Conservation (phyloP, 2,329 filamentous ascomycete species). For the Hypoxylon sp. region DNA sequence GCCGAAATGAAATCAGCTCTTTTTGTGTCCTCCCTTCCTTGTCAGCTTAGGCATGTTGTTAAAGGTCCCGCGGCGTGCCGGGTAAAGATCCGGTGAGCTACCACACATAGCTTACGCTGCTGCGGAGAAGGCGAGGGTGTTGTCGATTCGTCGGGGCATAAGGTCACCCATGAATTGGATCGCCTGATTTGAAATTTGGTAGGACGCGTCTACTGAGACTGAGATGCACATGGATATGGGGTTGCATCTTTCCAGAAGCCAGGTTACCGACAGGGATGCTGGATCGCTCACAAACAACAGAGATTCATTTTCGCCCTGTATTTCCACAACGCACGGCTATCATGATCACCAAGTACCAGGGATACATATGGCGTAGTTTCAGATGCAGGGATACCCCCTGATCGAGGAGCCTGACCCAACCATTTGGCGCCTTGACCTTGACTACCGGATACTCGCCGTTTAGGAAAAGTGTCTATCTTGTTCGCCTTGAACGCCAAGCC, state of each 20-base stretch:
- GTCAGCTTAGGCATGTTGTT: constrained; percentile 32
- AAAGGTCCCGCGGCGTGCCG: constrained; percentile 39
- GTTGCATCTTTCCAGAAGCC: too few relatives aligned
- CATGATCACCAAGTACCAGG: constrained; percentile 29
- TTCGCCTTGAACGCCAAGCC: constrained; percentile 35
- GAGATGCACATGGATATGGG: constrained; percentile 9
- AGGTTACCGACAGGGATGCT: constrained; percentile 28
- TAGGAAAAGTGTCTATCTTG: constrained; percentile 33
- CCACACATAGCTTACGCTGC: constrained; percentile 30
- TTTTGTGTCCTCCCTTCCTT: constrained; percentile 14
- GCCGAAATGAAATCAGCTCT: constrained; percentile 27
- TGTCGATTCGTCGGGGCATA: constrained; percentile 10
- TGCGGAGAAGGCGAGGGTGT: constrained; percentile 33
- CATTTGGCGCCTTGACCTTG: constrained; percentile 35
- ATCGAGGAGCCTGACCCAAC: constrained; percentile 29
- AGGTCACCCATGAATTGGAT: constrained; percentile 1
- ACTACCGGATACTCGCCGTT: constrained; percentile 39
- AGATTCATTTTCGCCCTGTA: constrained; percentile 19
- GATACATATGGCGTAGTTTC: constrained; percentile 34
- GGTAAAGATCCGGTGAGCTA: constrained; percentile 42
- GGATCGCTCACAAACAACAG: constrained; percentile 31
- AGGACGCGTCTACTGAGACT: constrained; percentile 10
- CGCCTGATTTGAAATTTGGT: constrained; percentile 7
- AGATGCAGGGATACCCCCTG: constrained; percentile 35
- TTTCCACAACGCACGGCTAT: constrained; percentile 19